A percentile compares a stretch with the other conserved stretches of the same genome.
phyloP scores from a whole-genome alignment of 768 basidiomycete genomes.

The Pleurotus eryngii region DNA sequence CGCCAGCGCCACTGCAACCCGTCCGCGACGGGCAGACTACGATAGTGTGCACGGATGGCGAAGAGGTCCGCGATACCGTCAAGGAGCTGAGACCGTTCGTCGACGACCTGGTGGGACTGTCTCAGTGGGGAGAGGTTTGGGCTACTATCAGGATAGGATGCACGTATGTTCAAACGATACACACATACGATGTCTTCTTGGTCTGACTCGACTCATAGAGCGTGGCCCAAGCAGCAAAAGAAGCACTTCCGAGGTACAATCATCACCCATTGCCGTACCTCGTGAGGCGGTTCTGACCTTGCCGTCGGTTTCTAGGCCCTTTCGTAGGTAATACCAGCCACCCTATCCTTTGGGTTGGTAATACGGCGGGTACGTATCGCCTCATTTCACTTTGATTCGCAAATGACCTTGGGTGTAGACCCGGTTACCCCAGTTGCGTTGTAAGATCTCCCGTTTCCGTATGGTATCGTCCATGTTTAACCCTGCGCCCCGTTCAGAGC shows the following conservation, averaged over 20 bases:
- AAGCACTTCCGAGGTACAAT: slow-evolving; percentile 17
- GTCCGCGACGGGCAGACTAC: slow-evolving; percentile 2
- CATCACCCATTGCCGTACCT: neutral
- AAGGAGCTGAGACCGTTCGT: slow-evolving; percentile 13
- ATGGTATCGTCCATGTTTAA: neutral
- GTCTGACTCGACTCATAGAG: slow-evolving; percentile 11
- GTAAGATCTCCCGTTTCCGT: slow-evolving; percentile 13
- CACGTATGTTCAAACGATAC: slow-evolving; percentile 12
- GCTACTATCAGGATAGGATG: slow-evolving; percentile 14
- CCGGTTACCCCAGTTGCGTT: slow-evolving; percentile 27
- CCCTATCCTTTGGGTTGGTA: slow-evolving; percentile 36
- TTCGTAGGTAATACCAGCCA: slow-evolving; percentile 34
- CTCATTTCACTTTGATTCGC: neutral
- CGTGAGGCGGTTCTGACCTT: neutral
- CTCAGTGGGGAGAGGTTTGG: slow-evolving; percentile 18
- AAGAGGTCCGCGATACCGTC: slow-evolving; percentile 13
- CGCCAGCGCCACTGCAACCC: neutral
- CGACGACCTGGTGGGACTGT: slow-evolving; percentile 10
- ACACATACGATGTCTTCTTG: too few species aligned
- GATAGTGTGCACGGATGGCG: slow-evolving; percentile 20
- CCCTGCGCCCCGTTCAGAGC: slow-evolving; percentile 22
- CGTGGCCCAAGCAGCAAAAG: slow-evolving; percentile 24
- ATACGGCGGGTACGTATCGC: slow-evolving; percentile 29
- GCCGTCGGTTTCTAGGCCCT: slow-evolving; percentile 22
- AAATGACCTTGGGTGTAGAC: slow-evolving; percentile 14